Evolutionary conservation across 106 monocot species (phyloP), one percentile per base, ranked within the genome.

Genomic region (Platanthera guangdongensis): DNA sequence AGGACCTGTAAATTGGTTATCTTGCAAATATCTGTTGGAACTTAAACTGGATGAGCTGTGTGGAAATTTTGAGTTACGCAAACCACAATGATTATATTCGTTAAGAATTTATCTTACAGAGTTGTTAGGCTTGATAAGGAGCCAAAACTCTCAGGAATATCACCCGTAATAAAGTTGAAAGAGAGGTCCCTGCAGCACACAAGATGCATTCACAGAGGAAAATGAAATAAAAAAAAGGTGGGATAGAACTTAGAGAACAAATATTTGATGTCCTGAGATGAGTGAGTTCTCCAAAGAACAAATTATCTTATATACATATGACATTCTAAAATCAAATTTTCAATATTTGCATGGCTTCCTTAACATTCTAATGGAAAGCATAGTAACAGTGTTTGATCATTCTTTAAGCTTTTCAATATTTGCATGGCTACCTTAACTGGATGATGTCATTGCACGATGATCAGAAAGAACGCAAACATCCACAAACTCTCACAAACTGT

Each of bases 1-100:
- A 51, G 73, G 51, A 50, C 95, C 95, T 21, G 88, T 89, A 64
- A 95, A 92, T 62, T 90, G 88, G 76, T 95, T 95, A 71, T 90
- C 86, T 64, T 95, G 90, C 80, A 95, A 80, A 80, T 82, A 83
- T 78, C 95, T 95, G 86, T 52, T 78, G 48, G 51, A 70, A 72
- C 18, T 15, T 51, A 50, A 50, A 50, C 21, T 21, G 22, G 22
- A 51, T 72, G 16, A 72, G 18, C 72, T 22, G 51, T 21, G 9
- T 47, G 51, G 51, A 72, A 72, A 16, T 21, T 22, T 51, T 51
- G 11, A 51, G 49, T 7, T 51, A 22, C 22, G 19, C 8, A 10
- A 51, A 51, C 22, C 22, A 12, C 22, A 22, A 9, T 9, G 46
- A 19, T 46, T 70, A 39, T 65, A 65, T 32, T 32, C 21, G 51